phyloP scores from a whole-genome alignment of 2,329 filamentous ascomycete genomes.

The Clonostachys byssicola region DNA sequence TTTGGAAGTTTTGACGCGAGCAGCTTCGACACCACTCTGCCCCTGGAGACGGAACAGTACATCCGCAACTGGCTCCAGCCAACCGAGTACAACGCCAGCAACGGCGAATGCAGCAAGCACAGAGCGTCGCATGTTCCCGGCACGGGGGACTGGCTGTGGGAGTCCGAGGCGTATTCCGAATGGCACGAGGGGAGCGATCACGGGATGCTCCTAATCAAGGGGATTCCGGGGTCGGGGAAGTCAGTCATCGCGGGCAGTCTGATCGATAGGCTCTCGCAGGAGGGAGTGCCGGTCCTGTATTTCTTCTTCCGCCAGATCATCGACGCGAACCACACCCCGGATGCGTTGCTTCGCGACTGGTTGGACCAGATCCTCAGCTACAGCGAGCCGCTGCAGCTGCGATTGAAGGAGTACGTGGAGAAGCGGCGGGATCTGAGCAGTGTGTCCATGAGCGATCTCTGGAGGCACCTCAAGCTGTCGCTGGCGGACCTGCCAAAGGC shows the following conservation, averaged over 20 bases:
- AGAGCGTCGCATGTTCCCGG: background rate
- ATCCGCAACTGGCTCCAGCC: background rate
- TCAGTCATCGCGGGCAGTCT: background rate
- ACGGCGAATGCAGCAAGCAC: background rate
- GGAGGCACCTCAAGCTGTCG: background rate
- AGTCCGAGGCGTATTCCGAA: background rate
- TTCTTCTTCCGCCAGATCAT: background rate
- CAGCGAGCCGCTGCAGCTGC: background rate
- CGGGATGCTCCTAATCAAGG: constrained; percentile 1
- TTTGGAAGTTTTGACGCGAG: too few species aligned
- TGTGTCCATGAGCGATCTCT: background rate
- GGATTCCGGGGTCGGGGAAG: background rate
- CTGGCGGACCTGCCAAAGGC: background rate
- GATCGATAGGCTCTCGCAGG: background rate
- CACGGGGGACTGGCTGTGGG: background rate
- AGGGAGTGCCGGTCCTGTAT: background rate
- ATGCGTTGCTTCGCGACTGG: background rate
- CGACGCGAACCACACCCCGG: background rate
- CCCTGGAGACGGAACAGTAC: background rate
- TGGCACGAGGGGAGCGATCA: background rate
- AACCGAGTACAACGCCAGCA: background rate
- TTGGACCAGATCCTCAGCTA: background rate
- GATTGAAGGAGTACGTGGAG: background rate
- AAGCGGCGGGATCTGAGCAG: background rate
- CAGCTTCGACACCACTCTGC: too few species aligned